Percentiles rank a stretch among this genome's conserved stretches.
These are phyloP conservation scores for Coemansia sp. DNA, from an alignment of 192 early-diverging fungal genomes.

Conservation along the genomic window DNA sequence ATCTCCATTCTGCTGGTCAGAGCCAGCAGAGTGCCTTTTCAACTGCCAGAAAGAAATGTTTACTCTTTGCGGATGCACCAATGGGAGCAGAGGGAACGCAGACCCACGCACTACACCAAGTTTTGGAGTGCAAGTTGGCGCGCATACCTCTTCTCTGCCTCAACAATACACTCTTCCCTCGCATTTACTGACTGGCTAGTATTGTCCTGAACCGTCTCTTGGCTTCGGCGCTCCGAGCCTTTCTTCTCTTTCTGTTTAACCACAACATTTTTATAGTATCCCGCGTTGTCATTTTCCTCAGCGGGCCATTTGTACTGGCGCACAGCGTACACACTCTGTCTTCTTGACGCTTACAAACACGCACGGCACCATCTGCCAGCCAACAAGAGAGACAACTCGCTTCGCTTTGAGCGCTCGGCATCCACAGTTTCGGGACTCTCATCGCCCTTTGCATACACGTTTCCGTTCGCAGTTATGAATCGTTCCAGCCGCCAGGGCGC, in stretches of 20 bases:
- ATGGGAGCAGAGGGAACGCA: background rate
- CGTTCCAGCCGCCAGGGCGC: constrained; percentile 29
- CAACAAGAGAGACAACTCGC: constrained; percentile 5
- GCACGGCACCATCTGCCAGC: constrained; percentile 17
- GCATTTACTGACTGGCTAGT: constrained; percentile 8
- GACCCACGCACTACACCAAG: constrained; percentile 2
- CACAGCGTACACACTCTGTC: constrained; percentile 19
- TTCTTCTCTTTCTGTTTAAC: constrained; percentile 5
- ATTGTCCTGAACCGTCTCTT: background rate
- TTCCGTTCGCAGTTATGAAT: background rate
- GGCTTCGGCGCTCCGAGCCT: background rate
- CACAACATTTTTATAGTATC: background rate
- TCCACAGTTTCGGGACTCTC: background rate
- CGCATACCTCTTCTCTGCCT: constrained; percentile 4
- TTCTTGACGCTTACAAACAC: constrained; percentile 30
- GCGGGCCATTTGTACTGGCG: constrained; percentile 23
- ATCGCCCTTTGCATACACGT: constrained; percentile 4
- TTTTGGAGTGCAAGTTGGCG: background rate
- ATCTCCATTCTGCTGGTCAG: too few species aligned
- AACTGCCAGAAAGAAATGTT: background rate
- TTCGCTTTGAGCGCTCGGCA: constrained; percentile 3
- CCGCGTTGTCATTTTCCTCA: constrained; percentile 20
- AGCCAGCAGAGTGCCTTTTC: too few species aligned
- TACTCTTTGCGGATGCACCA: background rate
- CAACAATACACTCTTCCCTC: constrained; percentile 4